A percentile compares a stretch with the other conserved stretches of the same genome.
Evolutionary conservation across 2,329 filamentous ascomycete genomes (phyloP).

Genomic region (Rhexocercosporidium sp.): DNA sequence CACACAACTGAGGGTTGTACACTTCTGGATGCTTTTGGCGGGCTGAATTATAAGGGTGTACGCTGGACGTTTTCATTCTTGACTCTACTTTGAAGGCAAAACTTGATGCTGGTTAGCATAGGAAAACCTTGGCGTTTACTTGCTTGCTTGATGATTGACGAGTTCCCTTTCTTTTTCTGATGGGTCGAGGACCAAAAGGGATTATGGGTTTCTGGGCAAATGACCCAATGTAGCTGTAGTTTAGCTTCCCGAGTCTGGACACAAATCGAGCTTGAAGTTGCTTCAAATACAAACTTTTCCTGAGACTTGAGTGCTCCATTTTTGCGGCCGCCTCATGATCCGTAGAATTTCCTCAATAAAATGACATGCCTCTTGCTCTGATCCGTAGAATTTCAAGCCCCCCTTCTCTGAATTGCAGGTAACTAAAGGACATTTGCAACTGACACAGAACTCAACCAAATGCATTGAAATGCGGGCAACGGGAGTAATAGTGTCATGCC

Average conservation of each 20-base stretch:
- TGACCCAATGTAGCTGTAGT: constrained; percentile 12
- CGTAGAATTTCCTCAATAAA: no score
- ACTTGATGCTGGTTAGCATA: constrained; percentile 11
- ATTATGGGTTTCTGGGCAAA: not conserved
- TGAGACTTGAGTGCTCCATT: not conserved
- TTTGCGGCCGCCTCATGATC: no score
- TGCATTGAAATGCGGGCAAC: no score
- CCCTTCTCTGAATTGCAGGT: no score
- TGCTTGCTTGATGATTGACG: constrained; percentile 17
- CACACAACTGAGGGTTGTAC: constrained; percentile 7
- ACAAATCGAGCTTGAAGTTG: not conserved
- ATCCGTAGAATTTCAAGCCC: no score
- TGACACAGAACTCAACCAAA: no score
- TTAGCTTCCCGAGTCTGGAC: constrained; percentile 11
- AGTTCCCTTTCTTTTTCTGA: constrained; percentile 11
- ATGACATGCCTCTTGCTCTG: no score
- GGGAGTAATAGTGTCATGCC: no score
- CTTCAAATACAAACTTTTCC: not conserved
- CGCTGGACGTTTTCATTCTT: constrained; percentile 37
- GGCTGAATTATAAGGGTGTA: constrained; percentile 23
- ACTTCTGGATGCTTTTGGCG: not conserved
- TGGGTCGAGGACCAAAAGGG: not conserved
- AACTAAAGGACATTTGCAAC: no score
- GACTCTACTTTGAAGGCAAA: not conserved
- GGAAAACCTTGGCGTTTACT: not conserved